Conservation (phyloP, 208 protist genomes). For the Crithidia brevicula region DNA sequence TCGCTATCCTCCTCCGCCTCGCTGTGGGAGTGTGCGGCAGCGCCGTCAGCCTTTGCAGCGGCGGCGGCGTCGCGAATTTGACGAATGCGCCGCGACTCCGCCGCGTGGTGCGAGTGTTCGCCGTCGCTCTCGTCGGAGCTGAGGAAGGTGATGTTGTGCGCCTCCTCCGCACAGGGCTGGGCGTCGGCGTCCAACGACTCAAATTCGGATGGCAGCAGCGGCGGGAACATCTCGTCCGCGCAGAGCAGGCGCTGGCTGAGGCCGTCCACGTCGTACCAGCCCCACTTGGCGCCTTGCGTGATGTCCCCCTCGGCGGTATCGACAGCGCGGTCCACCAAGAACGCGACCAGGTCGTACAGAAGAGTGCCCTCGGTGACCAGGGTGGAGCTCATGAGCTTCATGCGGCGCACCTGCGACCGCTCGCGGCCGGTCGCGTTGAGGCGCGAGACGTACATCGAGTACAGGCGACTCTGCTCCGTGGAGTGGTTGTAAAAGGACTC, state of each 20-base stretch:
- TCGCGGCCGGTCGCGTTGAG: slow-evolving; percentile 62
- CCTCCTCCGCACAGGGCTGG: slow-evolving; percentile 36
- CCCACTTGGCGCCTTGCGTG: slow-evolving; percentile 36
- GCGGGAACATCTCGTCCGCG: slow-evolving; percentile 72
- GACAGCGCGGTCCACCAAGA: slow-evolving; percentile 82
- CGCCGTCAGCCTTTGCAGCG: slow-evolving; percentile 11
- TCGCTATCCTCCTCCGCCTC: slow-evolving; percentile 3
- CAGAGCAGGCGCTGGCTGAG: slow-evolving; percentile 58
- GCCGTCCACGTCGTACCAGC: slow-evolving; percentile 85
- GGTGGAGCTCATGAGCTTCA: slow-evolving; percentile 78
- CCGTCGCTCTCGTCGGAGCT: slow-evolving; percentile 87
- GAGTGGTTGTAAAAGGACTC: slow-evolving; percentile 67
- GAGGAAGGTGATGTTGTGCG: slow-evolving; percentile 78
- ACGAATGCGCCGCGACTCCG: slow-evolving; percentile 52
- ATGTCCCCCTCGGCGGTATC: slow-evolving; percentile 67
- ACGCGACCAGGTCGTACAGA: slow-evolving; percentile 80
- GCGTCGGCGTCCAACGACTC: slow-evolving; percentile 28
- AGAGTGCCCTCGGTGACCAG: slow-evolving; percentile 76
- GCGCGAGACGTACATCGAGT: slow-evolving; percentile 64
- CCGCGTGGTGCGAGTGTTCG: slow-evolving; percentile 78
- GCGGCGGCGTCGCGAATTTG: slow-evolving; percentile 26
- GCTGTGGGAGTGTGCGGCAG: background rate
- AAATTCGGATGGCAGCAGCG: slow-evolving; percentile 46
- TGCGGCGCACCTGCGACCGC: slow-evolving; percentile 65
- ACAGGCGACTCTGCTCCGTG: slow-evolving; percentile 61